Percentiles rank a stretch among this genome's conserved stretches.
Conservation (phyloP, 2,329 filamentous ascomycete species). For the Fusarium sp. region DNA sequence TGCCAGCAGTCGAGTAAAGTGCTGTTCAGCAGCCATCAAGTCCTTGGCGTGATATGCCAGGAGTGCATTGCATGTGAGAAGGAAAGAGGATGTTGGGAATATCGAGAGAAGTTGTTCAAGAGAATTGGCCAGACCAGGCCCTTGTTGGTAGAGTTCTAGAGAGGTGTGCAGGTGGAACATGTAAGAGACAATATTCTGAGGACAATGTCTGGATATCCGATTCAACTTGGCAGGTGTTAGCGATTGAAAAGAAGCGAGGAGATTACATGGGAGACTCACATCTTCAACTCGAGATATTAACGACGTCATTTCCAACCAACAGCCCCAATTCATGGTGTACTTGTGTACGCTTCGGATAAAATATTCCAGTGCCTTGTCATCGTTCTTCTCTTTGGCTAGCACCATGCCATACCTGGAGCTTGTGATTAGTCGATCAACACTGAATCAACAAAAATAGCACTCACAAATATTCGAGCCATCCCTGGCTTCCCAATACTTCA, state of each 20-base stretch:
- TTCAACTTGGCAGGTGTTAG: conserved; percentile 65
- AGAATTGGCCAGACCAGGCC: conserved; percentile 75
- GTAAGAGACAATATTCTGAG: conserved; percentile 90
- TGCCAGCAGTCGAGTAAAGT: conserved; percentile 83
- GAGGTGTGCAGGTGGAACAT: conserved; percentile 94
- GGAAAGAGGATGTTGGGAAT: conserved; percentile 88
- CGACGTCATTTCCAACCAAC: conserved; percentile 91
- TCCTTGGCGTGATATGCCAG: conserved; percentile 92
- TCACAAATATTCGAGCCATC: conserved; percentile 89
- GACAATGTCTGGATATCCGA: conserved; percentile 75
- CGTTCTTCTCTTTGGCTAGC: conserved; percentile 89
- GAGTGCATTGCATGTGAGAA: conserved; percentile 88
- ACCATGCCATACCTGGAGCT: conserved; percentile 80
- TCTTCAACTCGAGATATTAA: conserved; percentile 84
- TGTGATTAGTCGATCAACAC: neutral
- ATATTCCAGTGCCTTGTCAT: conserved; percentile 83
- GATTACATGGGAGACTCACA: conserved; percentile 59
- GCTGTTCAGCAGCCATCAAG: conserved; percentile 71
- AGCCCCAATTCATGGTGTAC: conserved; percentile 96
- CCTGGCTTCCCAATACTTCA: conserved; percentile 73
- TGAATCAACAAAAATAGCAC: conserved; percentile 36
- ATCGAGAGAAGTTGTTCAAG: conserved; percentile 82
- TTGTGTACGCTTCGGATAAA: conserved; percentile 88
- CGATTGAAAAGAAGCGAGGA: conserved; percentile 34
- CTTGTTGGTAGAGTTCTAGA: conserved; percentile 90